Percentiles rank a stretch among this genome's conserved stretches.
Conservation (phyloP, 2,329 filamentous ascomycete genomes). For the Plenodomus lindquistii region DNA sequence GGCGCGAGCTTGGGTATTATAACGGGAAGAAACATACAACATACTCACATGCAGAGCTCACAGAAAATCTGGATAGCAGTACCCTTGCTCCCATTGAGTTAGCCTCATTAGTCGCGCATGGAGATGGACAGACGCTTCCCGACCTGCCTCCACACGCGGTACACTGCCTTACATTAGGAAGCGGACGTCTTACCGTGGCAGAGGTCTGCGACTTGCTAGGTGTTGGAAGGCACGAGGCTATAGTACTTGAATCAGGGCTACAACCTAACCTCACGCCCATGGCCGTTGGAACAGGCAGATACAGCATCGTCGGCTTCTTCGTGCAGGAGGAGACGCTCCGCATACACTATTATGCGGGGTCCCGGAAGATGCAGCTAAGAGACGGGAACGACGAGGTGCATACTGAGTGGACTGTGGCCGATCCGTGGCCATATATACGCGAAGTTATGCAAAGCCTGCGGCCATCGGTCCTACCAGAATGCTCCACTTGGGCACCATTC, state of each 20-base stretch:
- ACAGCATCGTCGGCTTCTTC: conserved; percentile 74
- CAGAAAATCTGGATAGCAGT: conserved; percentile 12
- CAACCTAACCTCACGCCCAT: conserved; percentile 47
- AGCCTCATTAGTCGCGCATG: conserved; percentile 32
- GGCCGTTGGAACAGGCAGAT: conserved; percentile 60
- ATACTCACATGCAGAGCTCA: conserved; percentile 6
- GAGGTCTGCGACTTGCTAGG: conserved; percentile 44
- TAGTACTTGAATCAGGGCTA: conserved; percentile 54
- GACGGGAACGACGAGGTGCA: conserved; percentile 33
- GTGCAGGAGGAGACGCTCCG: conserved; percentile 55
- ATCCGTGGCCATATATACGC: conserved; percentile 48
- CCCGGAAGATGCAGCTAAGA: conserved; percentile 31
- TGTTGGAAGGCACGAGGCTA: conserved; percentile 39
- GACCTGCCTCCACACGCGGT: conserved; percentile 33
- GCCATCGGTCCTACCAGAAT: conserved; percentile 30
- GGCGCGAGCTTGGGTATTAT: conserved; percentile 20
- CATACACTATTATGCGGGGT: conserved; percentile 39
- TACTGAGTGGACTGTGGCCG: conserved; percentile 27
- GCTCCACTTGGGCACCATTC: conserved; percentile 59
- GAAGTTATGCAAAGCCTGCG: conserved; percentile 43
- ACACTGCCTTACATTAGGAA: conserved; percentile 40
- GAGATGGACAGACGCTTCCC: conserved; percentile 26
- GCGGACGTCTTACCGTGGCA: conserved; percentile 41
- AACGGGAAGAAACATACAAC: conserved; percentile 8
- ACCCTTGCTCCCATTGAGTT: conserved; percentile 25